These are phyloP conservation scores for Pyrus bretschneideri DNA, from an alignment of 306 rosid genomes.

Conservation along the genomic window DNA sequence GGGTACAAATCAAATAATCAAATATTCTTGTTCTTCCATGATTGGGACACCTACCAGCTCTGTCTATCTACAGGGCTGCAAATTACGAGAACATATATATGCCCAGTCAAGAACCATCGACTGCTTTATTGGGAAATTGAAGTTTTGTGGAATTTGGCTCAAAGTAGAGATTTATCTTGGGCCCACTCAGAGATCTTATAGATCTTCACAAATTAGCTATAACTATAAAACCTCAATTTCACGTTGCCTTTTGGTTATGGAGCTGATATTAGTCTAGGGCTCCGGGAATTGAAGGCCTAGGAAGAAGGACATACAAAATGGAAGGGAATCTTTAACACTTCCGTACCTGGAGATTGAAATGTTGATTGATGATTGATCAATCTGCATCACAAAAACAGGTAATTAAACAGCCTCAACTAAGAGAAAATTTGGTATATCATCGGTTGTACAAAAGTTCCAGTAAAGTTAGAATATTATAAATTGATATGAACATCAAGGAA, in stretches of 20 bases:
- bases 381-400: neutral
- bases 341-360: neutral
- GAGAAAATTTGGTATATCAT: neutral
- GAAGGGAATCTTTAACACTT: neutral
- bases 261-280: neutral
- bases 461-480: neutral
- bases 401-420: neutral
- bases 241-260: neutral
- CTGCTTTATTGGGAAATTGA: slow-evolving; percentile 18
- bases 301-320: neutral
- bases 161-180: slow-evolving; percentile 16
- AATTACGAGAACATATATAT: neutral
- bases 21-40: neutral
- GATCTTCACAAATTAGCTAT: neutral
- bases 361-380: neutral
- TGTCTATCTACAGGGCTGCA: neutral
- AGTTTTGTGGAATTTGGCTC: slow-evolving; percentile 13
- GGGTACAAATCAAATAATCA: neutral
- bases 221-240: neutral
- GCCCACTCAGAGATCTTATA: slow-evolving; percentile 12
- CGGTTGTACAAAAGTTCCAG: too few relatives aligned
- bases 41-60: slow-evolving; percentile 9
- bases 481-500: neutral
- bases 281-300: neutral
- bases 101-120: slow-evolving; percentile 16